Evolutionary conservation across 1,139 yeast genomes (phyloP), one percentile per base, ranked within the genome.

Genomic region (Lipomyces yarrowii): DNA sequence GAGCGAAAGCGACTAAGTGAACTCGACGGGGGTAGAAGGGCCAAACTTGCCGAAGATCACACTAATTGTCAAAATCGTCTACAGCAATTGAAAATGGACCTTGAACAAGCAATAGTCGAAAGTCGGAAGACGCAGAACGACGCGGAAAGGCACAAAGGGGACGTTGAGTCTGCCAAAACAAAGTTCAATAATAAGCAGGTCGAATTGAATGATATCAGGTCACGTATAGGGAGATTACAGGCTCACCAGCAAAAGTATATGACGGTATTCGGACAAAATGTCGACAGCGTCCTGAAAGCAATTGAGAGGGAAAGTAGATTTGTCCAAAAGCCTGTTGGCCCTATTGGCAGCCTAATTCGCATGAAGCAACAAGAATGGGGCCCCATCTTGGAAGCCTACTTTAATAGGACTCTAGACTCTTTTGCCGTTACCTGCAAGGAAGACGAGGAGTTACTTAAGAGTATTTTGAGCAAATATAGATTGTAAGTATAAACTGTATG

Each of bases 321-420:
- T 82, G 81, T 79, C 26, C 71, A 75, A 1, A 73, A 72, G 30
- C 96, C 96, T 0, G 76, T 90, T n/a, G 99, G 99, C 0, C 99
- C 99, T 0, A 68, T 93, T 0, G 98, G 98, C 0, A 73, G 81
- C 8, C 80, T 80, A 67, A 81, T 92, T 2, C 81, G 84, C 10
- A 79, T 94, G 18, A 89, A 86, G 23, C 84, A 78, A 70, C 78
- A 81, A n/a, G 76, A 81, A 55, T 93, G 93, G 93, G 79, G 83
- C 7, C 83, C 83, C 23, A 75, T 90, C 3, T 75, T 94, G 15
- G 96, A 91, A 72, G 76, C 84, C 0, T 75, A 81, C 18, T 71
- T 87, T 54, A 80, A 81, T 2, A 78, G 80, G 18, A 77, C 85
- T 0, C 76, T 91, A 21, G 86, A 83, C 57, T 81, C 92, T 0